A percentile compares a stretch with the other conserved stretches of the same genome.
Evolutionary conservation across 192 early-diverging fungal genomes (phyloP).

Genomic region (Piromyces finnis): DNA sequence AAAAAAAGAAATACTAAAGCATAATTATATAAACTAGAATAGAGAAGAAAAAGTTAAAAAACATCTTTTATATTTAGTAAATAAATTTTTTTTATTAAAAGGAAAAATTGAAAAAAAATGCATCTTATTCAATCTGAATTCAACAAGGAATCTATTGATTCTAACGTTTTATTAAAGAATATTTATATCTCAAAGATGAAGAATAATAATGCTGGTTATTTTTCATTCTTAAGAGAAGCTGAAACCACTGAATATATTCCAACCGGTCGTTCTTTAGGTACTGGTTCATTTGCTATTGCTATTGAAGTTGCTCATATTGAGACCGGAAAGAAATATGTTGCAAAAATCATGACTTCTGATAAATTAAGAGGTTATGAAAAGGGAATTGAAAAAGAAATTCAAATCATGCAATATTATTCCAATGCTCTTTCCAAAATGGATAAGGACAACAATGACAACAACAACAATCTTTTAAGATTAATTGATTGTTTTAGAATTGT

Average conservation of each 20-base stretch:
- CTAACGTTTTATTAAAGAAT: neutral
- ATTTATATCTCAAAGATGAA: neutral
- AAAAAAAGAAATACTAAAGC: too few relatives aligned
- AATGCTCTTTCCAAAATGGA: neutral
- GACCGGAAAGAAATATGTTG: neutral
- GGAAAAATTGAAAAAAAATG: too few relatives aligned
- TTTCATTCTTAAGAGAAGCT: neutral
- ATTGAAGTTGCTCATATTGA: neutral
- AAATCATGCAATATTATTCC: neutral
- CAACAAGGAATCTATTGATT: neutral
- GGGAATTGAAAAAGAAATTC: neutral
- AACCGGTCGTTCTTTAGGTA: neutral
- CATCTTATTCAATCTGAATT: neutral
- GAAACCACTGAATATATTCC: neutral
- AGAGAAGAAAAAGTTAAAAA: too few relatives aligned
- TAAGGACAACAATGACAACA: too few relatives aligned
- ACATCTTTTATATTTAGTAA: too few relatives aligned
- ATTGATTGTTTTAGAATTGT: neutral
- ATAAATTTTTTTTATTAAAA: too few relatives aligned
- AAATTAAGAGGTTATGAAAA: neutral
- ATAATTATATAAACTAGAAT: too few relatives aligned
- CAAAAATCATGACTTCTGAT: neutral
- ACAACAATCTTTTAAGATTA: neutral
- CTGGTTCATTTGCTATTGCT: neutral
- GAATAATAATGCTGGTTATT: neutral